Evolutionary conservation across 208 protist species (phyloP).

Genomic region (Tritrichomonas musculus): DNA sequence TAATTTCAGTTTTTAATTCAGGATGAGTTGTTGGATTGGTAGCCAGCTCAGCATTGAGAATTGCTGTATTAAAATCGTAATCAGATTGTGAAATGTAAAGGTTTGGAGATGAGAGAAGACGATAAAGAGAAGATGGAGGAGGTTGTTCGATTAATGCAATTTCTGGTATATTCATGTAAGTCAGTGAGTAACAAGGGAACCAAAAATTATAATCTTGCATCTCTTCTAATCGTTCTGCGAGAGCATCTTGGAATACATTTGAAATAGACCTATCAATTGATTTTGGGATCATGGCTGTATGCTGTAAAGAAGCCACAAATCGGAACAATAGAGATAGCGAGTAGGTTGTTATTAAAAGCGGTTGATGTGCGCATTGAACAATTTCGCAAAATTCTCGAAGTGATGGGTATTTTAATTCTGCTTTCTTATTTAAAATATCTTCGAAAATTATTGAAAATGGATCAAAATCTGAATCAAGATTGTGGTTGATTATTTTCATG

Average conservation of each 20-base stretch:
- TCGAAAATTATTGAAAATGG: not conserved
- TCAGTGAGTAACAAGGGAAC: constrained; percentile 28
- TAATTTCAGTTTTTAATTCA: not conserved
- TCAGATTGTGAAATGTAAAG: not conserved
- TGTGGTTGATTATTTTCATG: not conserved
- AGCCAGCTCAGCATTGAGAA: not conserved
- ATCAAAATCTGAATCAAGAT: not conserved
- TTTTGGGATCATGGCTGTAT: not conserved
- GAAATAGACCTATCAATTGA: constrained; percentile 8
- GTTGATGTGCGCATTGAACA: constrained; percentile 25
- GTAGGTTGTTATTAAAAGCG: not conserved
- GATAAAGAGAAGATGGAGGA: not conserved
- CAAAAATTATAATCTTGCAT: not conserved
- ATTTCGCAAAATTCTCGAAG: not conserved
- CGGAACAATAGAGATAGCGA: not conserved
- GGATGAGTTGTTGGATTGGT: not conserved
- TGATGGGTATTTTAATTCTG: not conserved
- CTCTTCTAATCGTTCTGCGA: not conserved
- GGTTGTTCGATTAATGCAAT: not conserved
- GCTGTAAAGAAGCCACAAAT: constrained; percentile 18
- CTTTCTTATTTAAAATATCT: not conserved
- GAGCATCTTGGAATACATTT: not conserved
- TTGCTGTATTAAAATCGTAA: not conserved
- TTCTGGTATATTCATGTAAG: not conserved
- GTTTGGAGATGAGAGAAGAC: not conserved